Conservation (phyloP, 768 basidiomycete species). For the Cystofilobasidium macerans region DNA sequence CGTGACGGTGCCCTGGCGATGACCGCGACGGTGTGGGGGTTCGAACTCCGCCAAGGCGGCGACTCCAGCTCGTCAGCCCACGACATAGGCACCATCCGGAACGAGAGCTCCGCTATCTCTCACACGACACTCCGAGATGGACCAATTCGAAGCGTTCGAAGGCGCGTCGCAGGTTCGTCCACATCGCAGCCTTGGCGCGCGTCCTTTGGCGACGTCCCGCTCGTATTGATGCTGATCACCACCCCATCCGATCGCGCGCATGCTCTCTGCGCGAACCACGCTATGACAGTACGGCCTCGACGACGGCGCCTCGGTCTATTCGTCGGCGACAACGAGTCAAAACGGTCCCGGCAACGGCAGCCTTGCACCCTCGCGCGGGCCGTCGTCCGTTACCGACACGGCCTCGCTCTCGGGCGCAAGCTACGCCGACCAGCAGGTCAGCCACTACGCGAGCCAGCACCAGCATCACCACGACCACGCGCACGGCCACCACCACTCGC, state of each 20-base stretch:
- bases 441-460: slow-evolving; percentile 1
- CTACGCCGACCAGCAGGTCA: slow-evolving; percentile 9
- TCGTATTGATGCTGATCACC: no score
- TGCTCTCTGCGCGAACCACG: no score
- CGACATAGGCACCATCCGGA: no score
- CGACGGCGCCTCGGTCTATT: slow-evolving; percentile 32
- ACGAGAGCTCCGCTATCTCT: not conserved
- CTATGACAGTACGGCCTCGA: slow-evolving; percentile 33
- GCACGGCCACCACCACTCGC: slow-evolving; percentile 11
- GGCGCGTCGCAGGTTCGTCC: slow-evolving; percentile 37
- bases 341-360: not conserved
- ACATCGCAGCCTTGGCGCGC: not conserved
- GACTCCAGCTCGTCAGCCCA: no score
- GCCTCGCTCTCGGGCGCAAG: slow-evolving; percentile 24
- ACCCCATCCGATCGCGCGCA: no score
- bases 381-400: slow-evolving; percentile 13
- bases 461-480: slow-evolving; percentile 10
- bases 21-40: no score
- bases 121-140: slow-evolving; percentile 24
- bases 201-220: not conserved
- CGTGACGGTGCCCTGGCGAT: no score
- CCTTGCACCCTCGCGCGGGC: slow-evolving; percentile 15
- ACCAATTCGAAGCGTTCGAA: slow-evolving; percentile 39
- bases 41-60: no score
- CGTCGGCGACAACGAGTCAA: slow-evolving; percentile 26